phyloP scores from a whole-genome alignment of 225 moss, liverwort and hornwort species.

The Straminergon stramineum region DNA sequence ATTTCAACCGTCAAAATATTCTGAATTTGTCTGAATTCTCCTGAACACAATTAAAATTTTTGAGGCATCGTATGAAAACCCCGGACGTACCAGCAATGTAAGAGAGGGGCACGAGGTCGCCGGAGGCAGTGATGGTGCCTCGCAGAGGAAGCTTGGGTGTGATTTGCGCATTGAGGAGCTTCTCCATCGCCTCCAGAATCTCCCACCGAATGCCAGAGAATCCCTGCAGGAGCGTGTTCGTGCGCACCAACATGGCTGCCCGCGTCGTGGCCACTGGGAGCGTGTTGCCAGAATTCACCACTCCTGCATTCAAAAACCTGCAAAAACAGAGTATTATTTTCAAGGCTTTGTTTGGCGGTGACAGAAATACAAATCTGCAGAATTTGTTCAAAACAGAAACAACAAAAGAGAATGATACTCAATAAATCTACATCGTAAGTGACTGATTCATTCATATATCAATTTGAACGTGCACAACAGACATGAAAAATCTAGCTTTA shows the following conservation, averaged over 20 bases:
- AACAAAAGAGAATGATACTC: background rate
- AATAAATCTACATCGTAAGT: background rate
- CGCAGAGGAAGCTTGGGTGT: conserved; percentile 20
- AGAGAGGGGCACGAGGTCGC: conserved; percentile 30
- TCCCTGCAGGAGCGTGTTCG: conserved; percentile 35
- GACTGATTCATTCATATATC: too few species aligned
- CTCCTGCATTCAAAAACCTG: conserved; percentile 33
- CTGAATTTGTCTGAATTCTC: background rate
- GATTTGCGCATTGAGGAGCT: conserved; percentile 24
- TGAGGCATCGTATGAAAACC: background rate
- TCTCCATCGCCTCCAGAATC: conserved; percentile 40
- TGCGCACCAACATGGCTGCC: conserved; percentile 37
- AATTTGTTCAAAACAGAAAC: background rate
- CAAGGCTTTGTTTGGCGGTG: background rate
- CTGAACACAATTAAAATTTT: too few species aligned
- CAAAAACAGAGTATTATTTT: background rate
- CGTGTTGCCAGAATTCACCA: conserved; percentile 19
- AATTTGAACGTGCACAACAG: background rate
- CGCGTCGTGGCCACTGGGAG: conserved; percentile 21
- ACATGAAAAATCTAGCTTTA: background rate
- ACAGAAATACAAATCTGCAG: background rate
- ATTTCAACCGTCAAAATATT: background rate
- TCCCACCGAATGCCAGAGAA: conserved; percentile 44
- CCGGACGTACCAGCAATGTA: conserved; percentile 17
- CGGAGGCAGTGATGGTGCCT: conserved; percentile 20